Evolutionary conservation across 2,329 filamentous ascomycete species (phyloP).

Genomic region (Scedosporium apiospermum): DNA sequence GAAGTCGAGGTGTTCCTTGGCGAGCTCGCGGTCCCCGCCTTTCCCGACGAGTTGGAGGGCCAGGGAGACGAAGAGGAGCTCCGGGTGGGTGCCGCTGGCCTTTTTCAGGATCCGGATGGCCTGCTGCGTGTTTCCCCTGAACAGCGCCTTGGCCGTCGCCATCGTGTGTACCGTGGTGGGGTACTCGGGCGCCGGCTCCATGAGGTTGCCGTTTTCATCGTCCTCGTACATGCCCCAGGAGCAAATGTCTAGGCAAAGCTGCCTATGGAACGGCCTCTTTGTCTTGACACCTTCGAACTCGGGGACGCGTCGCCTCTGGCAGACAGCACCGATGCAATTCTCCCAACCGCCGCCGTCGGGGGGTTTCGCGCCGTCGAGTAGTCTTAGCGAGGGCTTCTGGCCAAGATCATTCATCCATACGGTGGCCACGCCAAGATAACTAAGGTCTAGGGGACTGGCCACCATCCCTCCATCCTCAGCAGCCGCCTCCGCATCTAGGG

Average conservation of each 20-base stretch:
- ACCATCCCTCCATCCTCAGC: slow-evolving; percentile 63
- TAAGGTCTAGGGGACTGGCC: slow-evolving; percentile 57
- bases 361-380: slow-evolving; percentile 32
- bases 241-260: slow-evolving; percentile 67
- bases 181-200: slow-evolving; percentile 32
- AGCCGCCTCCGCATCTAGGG: slow-evolving; percentile 50
- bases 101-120: slow-evolving; percentile 62
- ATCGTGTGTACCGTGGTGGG: slow-evolving; percentile 56
- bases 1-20: slow-evolving; percentile 45
- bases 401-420: slow-evolving; percentile 65
- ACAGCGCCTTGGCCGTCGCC: slow-evolving; percentile 66
- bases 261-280: slow-evolving; percentile 58
- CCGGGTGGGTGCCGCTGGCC: slow-evolving; percentile 51
- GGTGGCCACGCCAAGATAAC: slow-evolving; percentile 63
- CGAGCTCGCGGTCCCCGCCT: slow-evolving; percentile 28
- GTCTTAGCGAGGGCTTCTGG: slow-evolving; percentile 34
- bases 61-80: slow-evolving; percentile 59
- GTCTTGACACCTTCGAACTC: slow-evolving; percentile 56
- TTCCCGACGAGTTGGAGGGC: slow-evolving; percentile 54
- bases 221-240: slow-evolving; percentile 48
- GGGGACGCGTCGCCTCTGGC: slow-evolving; percentile 51
- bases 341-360: slow-evolving; percentile 49
- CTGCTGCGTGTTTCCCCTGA: slow-evolving; percentile 58
- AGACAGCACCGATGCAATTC: slow-evolving; percentile 52
- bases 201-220: slow-evolving; percentile 34